A percentile compares a stretch with the other conserved stretches of the same genome.
Evolutionary conservation across 2,329 filamentous ascomycete species (phyloP).

Genomic region (Penicillium sp.): DNA sequence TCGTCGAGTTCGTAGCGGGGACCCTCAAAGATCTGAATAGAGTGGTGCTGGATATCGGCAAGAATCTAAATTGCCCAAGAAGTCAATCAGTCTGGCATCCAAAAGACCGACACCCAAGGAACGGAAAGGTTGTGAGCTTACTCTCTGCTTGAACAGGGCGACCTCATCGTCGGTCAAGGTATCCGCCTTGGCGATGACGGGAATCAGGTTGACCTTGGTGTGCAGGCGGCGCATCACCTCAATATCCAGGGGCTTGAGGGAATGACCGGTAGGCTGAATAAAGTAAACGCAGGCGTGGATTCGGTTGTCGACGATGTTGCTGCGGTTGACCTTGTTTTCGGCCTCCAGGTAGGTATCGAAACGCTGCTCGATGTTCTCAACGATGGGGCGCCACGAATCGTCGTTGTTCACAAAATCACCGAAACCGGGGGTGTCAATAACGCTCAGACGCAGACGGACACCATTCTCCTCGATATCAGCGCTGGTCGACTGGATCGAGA

Average conservation of each 20-base stretch:
- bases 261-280: constrained; percentile 97
- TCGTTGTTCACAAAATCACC: constrained; percentile 99
- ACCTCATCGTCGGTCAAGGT: constrained; percentile 98
- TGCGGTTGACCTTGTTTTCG: constrained; percentile 99
- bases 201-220: constrained; percentile 99
- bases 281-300: constrained; percentile 99
- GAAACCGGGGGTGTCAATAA: constrained; percentile 96
- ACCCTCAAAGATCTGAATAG: constrained; percentile 98
- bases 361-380: constrained; percentile 99
- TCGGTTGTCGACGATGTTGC: constrained; percentile 99
- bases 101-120: background rate
- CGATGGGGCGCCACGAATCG: constrained; percentile 97
- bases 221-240: constrained; percentile 99
- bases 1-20: constrained; percentile 98
- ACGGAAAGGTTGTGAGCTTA: constrained; percentile 45
- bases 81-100: too few relatives aligned
- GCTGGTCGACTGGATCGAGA: constrained; percentile 89
- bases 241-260: constrained; percentile 95
- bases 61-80: constrained; percentile 61
- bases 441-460: constrained; percentile 89
- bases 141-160: constrained; percentile 86
- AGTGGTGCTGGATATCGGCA: constrained; percentile 92
- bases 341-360: constrained; percentile 98
- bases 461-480: constrained; percentile 98
- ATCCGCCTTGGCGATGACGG: constrained; percentile 97